These are phyloP conservation scores for Tylopilus plumbeoviolaceoides DNA, from an alignment of 768 basidiomycete genomes.

Conservation along the genomic window DNA sequence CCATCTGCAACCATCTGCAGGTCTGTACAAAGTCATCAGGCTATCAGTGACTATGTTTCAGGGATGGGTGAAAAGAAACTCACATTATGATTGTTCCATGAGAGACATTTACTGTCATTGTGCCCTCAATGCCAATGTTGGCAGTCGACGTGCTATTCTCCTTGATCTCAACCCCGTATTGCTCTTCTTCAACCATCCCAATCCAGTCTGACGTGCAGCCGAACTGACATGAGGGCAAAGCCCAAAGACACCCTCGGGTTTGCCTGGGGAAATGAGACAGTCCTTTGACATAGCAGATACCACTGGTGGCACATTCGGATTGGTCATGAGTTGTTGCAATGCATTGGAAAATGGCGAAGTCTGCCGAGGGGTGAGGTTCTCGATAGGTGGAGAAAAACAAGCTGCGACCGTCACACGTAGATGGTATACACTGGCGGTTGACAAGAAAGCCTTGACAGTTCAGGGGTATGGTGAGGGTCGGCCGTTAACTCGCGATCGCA, in stretches of 20 bases:
- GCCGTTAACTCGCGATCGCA: slow-evolving; percentile 65
- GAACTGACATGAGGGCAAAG: slow-evolving; percentile 52
- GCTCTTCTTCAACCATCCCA: slow-evolving; percentile 67
- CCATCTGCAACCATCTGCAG: slow-evolving; percentile 39
- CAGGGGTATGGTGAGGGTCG: slow-evolving; percentile 74
- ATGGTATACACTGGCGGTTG: slow-evolving; percentile 34
- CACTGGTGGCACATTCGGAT: slow-evolving; percentile 36
- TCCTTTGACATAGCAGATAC: slow-evolving; percentile 34
- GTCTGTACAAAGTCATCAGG: slow-evolving; percentile 23
- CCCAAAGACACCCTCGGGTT: slow-evolving; percentile 24
- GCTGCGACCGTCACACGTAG: slow-evolving; percentile 23
- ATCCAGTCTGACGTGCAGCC: slow-evolving; percentile 49
- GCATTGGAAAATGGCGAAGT: slow-evolving; percentile 24
- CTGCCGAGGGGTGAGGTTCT: slow-evolving; percentile 12
- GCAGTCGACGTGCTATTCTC: slow-evolving; percentile 38
- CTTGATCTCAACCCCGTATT: slow-evolving; percentile 49
- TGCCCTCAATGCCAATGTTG: slow-evolving; percentile 1
- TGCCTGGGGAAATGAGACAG: slow-evolving; percentile 23
- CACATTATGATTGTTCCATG: slow-evolving; percentile 50
- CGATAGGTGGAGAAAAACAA: slow-evolving; percentile 18
- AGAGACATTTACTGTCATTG: slow-evolving; percentile 19
- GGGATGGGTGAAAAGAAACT: slow-evolving; percentile 23
- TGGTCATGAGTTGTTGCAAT: slow-evolving; percentile 43
- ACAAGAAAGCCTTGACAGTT: slow-evolving; percentile 41
- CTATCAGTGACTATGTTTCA: neutral